These are phyloP conservation scores for Diaporthe sp. DNA, from an alignment of 2,329 filamentous ascomycete species.

Conservation along the genomic window DNA sequence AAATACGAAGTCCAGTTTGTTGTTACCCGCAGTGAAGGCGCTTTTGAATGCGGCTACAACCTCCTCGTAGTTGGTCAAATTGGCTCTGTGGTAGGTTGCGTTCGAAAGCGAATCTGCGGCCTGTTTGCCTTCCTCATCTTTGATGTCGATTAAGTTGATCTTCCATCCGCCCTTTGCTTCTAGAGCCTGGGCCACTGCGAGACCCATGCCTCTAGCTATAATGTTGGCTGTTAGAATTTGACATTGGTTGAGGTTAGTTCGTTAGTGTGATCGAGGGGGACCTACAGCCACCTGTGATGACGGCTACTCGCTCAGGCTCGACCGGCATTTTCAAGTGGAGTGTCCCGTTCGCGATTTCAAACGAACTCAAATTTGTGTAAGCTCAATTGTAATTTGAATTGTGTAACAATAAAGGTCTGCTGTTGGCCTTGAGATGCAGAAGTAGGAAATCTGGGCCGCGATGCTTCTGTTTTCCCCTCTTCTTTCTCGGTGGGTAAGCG, in stretches of 20 bases:
- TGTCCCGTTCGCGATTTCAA: no score
- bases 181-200: slow-evolving; percentile 52
- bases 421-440: no score
- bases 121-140: slow-evolving; percentile 45
- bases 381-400: no score
- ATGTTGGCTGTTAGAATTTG: not conserved
- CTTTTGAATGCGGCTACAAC: slow-evolving; percentile 46
- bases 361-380: no score
- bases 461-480: no score
- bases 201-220: slow-evolving; percentile 54
- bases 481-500: not conserved
- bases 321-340: not conserved
- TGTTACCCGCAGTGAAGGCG: slow-evolving; percentile 43
- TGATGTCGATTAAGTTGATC: slow-evolving; percentile 53
- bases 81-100: slow-evolving; percentile 49
- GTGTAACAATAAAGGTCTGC: no score
- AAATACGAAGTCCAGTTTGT: slow-evolving; percentile 57
- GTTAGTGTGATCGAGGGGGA: not conserved
- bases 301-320: slow-evolving; percentile 1
- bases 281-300: slow-evolving; percentile 29
- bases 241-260: no score
- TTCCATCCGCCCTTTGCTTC: slow-evolving; percentile 48
- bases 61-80: slow-evolving; percentile 48
- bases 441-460: no score
- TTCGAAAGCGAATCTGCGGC: slow-evolving; percentile 41